Base-by-base conservation (phyloP, 1,284 basidiomycete species). In the Xerocomus nothofagi region DNA sequence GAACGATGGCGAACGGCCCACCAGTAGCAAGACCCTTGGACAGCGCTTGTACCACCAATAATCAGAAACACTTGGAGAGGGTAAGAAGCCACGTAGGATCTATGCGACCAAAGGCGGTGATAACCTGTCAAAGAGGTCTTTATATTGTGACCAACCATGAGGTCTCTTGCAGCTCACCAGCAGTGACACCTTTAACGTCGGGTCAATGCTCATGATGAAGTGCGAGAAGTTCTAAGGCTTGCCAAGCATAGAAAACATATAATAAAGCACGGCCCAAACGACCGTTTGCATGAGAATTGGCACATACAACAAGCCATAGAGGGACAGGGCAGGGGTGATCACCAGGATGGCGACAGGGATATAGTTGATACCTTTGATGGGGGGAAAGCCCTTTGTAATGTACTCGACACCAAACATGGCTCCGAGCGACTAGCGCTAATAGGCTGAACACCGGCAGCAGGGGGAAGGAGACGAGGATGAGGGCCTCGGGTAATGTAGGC, bases 1-100 rank as follows among this genome's bases (percentile, higher is more conserved):
- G 91, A 90, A 49, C 93, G 84, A 70, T 95, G 93, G 29, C 88
- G 82, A 47, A 89, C 81, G n/a, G 89, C 83, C 93, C 93, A 96
- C 92, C 92, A 96, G 62, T 82, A 84, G 70, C 90, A 90, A 11
- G 91, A 92, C 1, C 93, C 93, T 72, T 95, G 87, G 3, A 93
- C 88, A 5, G 92, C 88, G 61, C 92, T 91, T 15, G 88, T 83
- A 10, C 93, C 93, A 11, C 85, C 88, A 39, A 85, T 69, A 11
- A 90, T 79, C 37, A 96, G 79, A 62, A 86, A 79, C 56, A 86
- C 76, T 64, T 92, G 88, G 7, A 96, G 79, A 15, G 85, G 80
- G 21, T 75, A 68, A 27, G 84, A 84, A 4, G 93, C 93, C 50
- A 88, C 88, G 71, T 93, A 96, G 0, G 91, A 84, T 47, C 93